A percentile compares a stretch with the other conserved stretches of the same genome.
phyloP scores from a whole-genome alignment of 352 stramenopile species.

The Globisporangium yorkense region DNA sequence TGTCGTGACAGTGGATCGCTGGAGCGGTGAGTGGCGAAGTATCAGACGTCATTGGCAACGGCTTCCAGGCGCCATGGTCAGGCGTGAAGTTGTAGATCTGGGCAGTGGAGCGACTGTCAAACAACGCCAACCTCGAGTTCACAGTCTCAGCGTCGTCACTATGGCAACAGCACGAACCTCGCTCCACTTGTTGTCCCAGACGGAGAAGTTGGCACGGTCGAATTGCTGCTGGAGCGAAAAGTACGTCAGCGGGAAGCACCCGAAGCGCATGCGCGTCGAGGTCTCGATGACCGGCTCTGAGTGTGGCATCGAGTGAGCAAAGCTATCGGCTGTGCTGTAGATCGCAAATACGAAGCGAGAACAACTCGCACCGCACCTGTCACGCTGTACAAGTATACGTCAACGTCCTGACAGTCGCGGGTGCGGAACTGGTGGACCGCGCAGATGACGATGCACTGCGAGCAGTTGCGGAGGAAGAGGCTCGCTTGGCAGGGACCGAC shows the following conservation, averaged over 20 bases:
- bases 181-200: slow-evolving; percentile 83
- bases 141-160: not conserved
- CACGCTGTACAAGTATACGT: slow-evolving; percentile 59
- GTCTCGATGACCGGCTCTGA: slow-evolving; percentile 70
- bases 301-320: not conserved
- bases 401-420: slow-evolving; percentile 53
- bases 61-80: slow-evolving; percentile 44
- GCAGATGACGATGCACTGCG: slow-evolving; percentile 52
- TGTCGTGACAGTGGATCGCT: slow-evolving; percentile 17
- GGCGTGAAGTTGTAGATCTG: slow-evolving; percentile 74
- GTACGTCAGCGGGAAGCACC: slow-evolving; percentile 58
- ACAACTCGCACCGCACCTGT: slow-evolving; percentile 24
- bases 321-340: not conserved
- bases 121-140: not conserved
- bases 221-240: slow-evolving; percentile 71
- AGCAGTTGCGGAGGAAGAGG: slow-evolving; percentile 69
- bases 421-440: slow-evolving; percentile 71
- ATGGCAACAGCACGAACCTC: slow-evolving; percentile 28
- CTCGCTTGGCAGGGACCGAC: slow-evolving; percentile 62
- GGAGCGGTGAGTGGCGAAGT: slow-evolving; percentile 28
- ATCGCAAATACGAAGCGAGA: not conserved
- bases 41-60: slow-evolving; percentile 20
- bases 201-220: slow-evolving; percentile 54
- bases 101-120: not conserved
- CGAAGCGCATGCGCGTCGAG: slow-evolving; percentile 50